Evolutionary conservation across 805 yeast genomes (phyloP).

Genomic region (Wickerhamiella occidentalis): DNA sequence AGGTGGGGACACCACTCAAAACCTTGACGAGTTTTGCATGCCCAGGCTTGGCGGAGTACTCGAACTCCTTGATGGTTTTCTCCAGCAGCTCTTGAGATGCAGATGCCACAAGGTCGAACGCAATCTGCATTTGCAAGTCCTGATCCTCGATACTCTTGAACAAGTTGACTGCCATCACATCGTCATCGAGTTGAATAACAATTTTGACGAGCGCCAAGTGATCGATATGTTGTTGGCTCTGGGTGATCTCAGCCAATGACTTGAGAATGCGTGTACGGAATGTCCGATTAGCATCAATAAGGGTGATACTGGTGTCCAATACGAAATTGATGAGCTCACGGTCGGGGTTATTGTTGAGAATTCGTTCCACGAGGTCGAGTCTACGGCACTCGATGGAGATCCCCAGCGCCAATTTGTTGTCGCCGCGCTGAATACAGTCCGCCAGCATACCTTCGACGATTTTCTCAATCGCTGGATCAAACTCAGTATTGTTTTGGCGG

Average conservation of each 20-base stretch:
- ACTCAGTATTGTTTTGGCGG: constrained; percentile 38
- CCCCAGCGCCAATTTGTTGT: constrained; percentile 73
- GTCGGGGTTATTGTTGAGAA: constrained; percentile 32
- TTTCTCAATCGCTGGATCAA: constrained; percentile 49
- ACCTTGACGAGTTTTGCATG: constrained; percentile 45
- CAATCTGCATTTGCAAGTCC: constrained; percentile 77
- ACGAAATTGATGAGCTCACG: constrained; percentile 45
- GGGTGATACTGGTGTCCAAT: constrained; percentile 51
- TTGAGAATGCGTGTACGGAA: constrained; percentile 58
- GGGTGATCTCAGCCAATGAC: constrained; percentile 46
- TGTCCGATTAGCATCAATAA: constrained; percentile 42
- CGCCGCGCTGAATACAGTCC: constrained; percentile 61
- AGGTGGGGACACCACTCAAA: constrained; percentile 83
- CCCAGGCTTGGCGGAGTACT: constrained; percentile 25
- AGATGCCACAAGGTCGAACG: constrained; percentile 83
- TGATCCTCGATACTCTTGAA: constrained; percentile 47
- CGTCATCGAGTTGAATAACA: constrained; percentile 76
- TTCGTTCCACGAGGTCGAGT: constrained; percentile 59
- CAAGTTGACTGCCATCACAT: constrained; percentile 51
- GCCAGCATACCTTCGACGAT: constrained; percentile 80
- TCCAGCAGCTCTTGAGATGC: constrained; percentile 83
- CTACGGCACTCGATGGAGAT: constrained; percentile 81
- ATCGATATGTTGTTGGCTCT: constrained; percentile 48
- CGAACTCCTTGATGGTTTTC: constrained; percentile 30
- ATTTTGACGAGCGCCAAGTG: constrained; percentile 75